Conservation (phyloP, 1,284 basidiomycete species). For the Naganishia sp. region DNA sequence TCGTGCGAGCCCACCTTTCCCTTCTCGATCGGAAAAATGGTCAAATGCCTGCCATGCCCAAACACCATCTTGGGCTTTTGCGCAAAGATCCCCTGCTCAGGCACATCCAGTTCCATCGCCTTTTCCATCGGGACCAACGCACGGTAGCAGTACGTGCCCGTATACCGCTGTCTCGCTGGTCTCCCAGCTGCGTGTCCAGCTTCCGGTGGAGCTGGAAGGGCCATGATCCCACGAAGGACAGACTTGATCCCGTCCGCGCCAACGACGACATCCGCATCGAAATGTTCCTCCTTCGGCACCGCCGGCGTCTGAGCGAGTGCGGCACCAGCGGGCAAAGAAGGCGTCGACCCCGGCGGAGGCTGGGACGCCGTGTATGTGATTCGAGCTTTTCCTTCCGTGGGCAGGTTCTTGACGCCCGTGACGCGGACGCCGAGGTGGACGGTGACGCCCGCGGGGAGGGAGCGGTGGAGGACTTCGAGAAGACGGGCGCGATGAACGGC, state of each 20-base stretch:
- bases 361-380: slow-evolving; percentile 38
- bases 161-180: slow-evolving; percentile 37
- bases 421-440: slow-evolving; percentile 62
- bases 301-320: not conserved
- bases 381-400: slow-evolving; percentile 39
- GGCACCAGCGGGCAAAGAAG: slow-evolving; percentile 37
- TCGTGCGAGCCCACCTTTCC: slow-evolving; percentile 17
- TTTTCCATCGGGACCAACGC: slow-evolving; percentile 40
- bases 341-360: slow-evolving; percentile 56
- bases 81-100: slow-evolving; percentile 17
- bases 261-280: slow-evolving; percentile 43
- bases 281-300: slow-evolving; percentile 4
- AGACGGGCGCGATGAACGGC: slow-evolving; percentile 55
- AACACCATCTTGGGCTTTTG: slow-evolving; percentile 32
- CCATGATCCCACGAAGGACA: slow-evolving; percentile 36
- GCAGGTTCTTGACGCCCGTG: slow-evolving; percentile 39
- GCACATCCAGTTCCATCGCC: slow-evolving; percentile 37
- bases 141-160: slow-evolving; percentile 39
- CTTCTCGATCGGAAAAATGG: slow-evolving; percentile 61
- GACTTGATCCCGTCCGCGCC: slow-evolving; percentile 47
- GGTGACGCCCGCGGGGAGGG: slow-evolving; percentile 53
- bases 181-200: slow-evolving; percentile 40
- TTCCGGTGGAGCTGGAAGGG: slow-evolving; percentile 54
- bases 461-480: slow-evolving; percentile 58
- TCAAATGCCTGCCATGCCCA: slow-evolving; percentile 55